Conservation (phyloP, 1,139 yeast genomes). For the Geotrichum europaeum region DNA sequence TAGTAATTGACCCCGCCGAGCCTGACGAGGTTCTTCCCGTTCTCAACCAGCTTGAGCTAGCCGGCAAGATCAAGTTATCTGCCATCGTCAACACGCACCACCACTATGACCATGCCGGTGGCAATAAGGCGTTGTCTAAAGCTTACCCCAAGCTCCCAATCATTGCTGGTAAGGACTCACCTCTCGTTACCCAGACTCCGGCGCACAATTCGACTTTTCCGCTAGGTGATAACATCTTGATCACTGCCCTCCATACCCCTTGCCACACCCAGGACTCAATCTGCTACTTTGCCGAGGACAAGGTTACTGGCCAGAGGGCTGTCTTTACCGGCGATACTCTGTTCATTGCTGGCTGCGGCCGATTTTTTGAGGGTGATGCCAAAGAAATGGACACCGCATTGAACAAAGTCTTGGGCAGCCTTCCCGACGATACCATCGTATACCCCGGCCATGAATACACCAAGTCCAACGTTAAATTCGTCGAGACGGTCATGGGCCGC, state of each 20-base stretch:
- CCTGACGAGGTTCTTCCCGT: conserved; percentile 52
- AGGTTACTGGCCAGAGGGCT: conserved; percentile 53
- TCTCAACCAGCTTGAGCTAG: conserved; percentile 34
- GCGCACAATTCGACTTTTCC: conserved; percentile 43
- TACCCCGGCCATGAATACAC: conserved; percentile 97
- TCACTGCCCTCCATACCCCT: conserved; percentile 88
- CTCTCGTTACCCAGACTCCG: conserved; percentile 63
- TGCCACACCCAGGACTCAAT: conserved; percentile 97
- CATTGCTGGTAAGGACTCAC: conserved; percentile 83
- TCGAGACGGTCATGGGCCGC: conserved; percentile 53
- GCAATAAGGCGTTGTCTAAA: conserved; percentile 49
- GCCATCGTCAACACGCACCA: conserved; percentile 94
- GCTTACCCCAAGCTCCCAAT: conserved; percentile 54
- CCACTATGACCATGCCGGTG: conserved; percentile 92
- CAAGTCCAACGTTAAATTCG: conserved; percentile 68
- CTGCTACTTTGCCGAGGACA: conserved; percentile 72
- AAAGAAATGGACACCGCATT: conserved; percentile 71
- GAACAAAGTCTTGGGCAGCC: conserved; percentile 47
- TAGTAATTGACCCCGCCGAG: conserved; percentile 91
- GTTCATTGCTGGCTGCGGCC: conserved; percentile 91
- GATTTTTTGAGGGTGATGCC: conserved; percentile 90
- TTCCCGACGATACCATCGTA: conserved; percentile 67
- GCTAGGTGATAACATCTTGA: conserved; percentile 55
- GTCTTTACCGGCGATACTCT: conserved; percentile 95
- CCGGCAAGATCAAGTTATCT: conserved; percentile 42